Conservation (phyloP, 257 asterid genomes). For the Nicotiana obtusifolia region DNA sequence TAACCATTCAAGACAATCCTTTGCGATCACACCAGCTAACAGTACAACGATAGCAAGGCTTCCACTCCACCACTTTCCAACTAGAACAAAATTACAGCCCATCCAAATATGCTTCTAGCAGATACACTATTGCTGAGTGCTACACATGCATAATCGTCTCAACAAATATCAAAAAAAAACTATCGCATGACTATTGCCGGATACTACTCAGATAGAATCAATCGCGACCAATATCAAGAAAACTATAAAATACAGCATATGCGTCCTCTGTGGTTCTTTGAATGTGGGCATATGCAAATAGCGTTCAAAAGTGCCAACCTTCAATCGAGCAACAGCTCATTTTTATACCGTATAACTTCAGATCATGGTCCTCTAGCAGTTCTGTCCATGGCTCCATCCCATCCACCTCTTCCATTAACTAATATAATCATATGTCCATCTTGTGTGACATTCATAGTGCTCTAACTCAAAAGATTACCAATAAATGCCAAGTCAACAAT, state of each 20-base stretch:
- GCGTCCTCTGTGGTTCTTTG: background rate
- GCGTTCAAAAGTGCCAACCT: background rate
- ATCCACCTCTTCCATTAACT: background rate
- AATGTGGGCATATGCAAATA: background rate
- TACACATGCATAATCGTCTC: background rate
- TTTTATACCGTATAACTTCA: background rate
- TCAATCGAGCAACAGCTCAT: background rate
- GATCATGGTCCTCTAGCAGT: background rate
- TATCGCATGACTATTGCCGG: background rate
- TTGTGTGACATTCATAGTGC: background rate
- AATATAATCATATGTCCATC: background rate
- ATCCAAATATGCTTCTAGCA: background rate
- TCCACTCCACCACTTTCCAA: background rate
- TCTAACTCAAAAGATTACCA: background rate
- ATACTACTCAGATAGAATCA: too few relatives aligned
- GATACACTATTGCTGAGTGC: background rate
- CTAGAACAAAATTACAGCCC: background rate
- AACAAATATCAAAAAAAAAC: background rate
- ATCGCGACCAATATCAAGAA: too few relatives aligned
- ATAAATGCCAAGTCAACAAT: background rate
- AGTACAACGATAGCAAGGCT: background rate
- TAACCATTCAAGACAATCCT: background rate
- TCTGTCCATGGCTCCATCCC: background rate
- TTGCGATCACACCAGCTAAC: background rate
- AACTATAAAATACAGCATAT: too few relatives aligned